Base-by-base conservation (phyloP, 768 basidiomycete genomes). In the Agrocybe chaxingu region DNA sequence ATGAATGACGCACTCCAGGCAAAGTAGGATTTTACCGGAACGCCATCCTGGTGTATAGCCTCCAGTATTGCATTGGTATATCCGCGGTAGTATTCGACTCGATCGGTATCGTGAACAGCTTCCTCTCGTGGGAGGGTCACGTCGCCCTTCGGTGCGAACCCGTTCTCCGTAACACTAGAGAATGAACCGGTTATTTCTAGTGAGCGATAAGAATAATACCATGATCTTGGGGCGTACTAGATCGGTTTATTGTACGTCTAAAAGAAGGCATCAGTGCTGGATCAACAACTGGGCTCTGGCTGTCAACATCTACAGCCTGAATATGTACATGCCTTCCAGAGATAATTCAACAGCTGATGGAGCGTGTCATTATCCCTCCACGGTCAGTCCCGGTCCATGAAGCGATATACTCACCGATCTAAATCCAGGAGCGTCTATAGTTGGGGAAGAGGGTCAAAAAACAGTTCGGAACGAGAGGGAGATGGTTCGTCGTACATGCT, bases 131-230 rank as follows among this genome's bases (percentile, higher is more conserved):
- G 55, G 2, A 79, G 63, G 56, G 74, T 67, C 24, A 51, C 61
- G 58, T 87, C 85, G 53, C 79, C 74, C 62, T 81, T 84, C 42
- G 83, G 79, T 1, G 82, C 73, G 57, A 85, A 85, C 0, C 84
- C 82, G 61, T 87, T 87, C 66, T 88, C 84, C 1, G 83, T 87
- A 13, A 86, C 78, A 57, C 81, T 83, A 41, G 11, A 32, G 16
- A 13, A 8, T 48, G 45, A 13, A 43, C 31, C 30, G 44, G 13
- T 29, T 30, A 30, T 37, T 18, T 8, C n/a, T n/a, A 31, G 38
- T 51, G 24, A 33, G 44, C 42, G 16, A 13, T 24, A 36, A 10
- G 16, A 29, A 16, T 33, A 24, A 12, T 37, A 37, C 5, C 9
- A 32, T 12, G 11, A 5, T 32, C 13, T 24, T 5, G 10, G 10